A percentile compares a stretch with the other conserved stretches of the same genome.
These are phyloP conservation scores for Diaporthe caulivora DNA, from an alignment of 2,329 filamentous ascomycete species.

Conservation along the genomic window DNA sequence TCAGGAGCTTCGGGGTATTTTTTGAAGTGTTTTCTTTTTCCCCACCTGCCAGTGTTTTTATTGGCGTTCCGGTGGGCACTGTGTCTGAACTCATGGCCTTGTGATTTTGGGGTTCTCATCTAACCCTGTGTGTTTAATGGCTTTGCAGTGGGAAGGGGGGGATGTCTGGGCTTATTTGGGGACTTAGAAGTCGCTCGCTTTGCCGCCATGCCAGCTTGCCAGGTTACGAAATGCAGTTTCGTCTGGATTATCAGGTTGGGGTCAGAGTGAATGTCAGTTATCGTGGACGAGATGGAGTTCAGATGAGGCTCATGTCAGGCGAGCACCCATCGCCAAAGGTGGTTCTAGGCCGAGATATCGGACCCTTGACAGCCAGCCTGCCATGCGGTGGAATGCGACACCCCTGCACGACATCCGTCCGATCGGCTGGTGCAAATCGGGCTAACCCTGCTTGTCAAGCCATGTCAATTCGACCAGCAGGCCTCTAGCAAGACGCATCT, in stretches of 20 bases:
- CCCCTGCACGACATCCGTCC: not conserved
- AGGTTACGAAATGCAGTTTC: not conserved
- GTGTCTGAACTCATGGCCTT: constrained; percentile 11
- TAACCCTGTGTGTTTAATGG: constrained; percentile 15
- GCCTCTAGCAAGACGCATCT: not conserved
- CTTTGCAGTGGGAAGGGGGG: not conserved
- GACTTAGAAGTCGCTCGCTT: constrained; percentile 7
- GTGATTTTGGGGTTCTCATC: not conserved
- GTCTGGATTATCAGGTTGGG: not conserved
- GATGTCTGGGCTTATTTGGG: not conserved
- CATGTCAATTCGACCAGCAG: not conserved
- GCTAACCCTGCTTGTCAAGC: constrained; percentile 19
- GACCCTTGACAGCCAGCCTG: no score
- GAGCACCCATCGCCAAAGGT: not conserved
- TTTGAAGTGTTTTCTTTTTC: not conserved
- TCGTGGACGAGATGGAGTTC: not conserved
- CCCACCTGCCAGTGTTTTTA: constrained; percentile 9
- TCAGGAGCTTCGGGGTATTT: constrained; percentile 14
- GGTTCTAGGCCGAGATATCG: constrained; percentile 16
- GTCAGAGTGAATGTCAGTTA: not conserved
- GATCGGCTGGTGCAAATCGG: constrained; percentile 2
- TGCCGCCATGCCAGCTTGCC: constrained; percentile 20
- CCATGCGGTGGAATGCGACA: not conserved
- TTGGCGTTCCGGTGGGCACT: constrained; percentile 10
- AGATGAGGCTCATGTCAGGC: constrained; percentile 6